Base-by-base conservation (phyloP, 345 rosid species). In the Camelina sativa region DNA sequence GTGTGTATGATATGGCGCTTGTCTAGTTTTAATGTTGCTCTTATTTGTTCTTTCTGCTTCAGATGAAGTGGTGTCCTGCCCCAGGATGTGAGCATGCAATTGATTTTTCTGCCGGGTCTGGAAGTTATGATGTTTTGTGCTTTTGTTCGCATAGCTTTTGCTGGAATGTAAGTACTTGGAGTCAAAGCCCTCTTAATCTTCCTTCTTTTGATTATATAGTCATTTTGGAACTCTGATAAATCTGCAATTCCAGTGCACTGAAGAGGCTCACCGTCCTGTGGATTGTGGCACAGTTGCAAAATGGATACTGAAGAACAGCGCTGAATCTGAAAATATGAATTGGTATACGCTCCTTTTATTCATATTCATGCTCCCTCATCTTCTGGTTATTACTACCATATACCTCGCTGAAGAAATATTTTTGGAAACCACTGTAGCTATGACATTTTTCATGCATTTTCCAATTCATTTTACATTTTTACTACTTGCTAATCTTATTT, bases 1-100 rank as follows among this genome's bases (percentile, higher is more conserved):
- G 13, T 75, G 37, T 8, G 15, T 17, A 10, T 30, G n/a, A 50
- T 66, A n/a, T 43, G 58, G 12, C 9, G 15, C 67, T 48, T 11
- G 10, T 73, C 28, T 58, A 40, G 43, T 37, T 47, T 55, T 55
- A 11, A 56, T 55, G 44, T 62, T 41, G 19, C 44, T 17, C 11
- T 4, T 20, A 16, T 44, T 56, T 64, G 9, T 62, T 63, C 15
- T n/a, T 10, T 12, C 51, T 65, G 73, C 35, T 66, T 52, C 67
- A 90, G 99, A 87, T 89, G 74, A 95, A 96, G 78, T 96, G 99
- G 99, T 96, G 98, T 81, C 99, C 99, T 66, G 97, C 99, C 47
- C 97, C 98, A 15, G 98, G 98, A 53, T 96, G 99, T 11, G 98
- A 92, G 57, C 76, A 81, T 77, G 99, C 99, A 7, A 83, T 79